These are phyloP conservation scores for Hymenoscyphus linearis DNA, from an alignment of 2,329 filamentous ascomycete genomes.

Conservation along the genomic window DNA sequence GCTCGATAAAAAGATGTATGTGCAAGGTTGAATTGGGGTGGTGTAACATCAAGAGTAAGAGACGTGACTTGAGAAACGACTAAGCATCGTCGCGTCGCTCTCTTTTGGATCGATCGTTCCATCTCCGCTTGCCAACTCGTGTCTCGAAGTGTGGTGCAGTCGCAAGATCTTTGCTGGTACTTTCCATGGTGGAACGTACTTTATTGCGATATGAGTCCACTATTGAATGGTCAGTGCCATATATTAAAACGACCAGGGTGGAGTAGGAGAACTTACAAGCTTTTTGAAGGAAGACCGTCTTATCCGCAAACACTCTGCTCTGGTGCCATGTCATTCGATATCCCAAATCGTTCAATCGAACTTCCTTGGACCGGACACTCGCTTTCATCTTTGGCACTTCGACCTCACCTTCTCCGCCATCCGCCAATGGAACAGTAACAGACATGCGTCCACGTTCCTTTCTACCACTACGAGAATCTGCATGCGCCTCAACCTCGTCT, in stretches of 20 bases:
- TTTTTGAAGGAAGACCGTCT: slow-evolving; percentile 83
- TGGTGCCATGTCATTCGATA: slow-evolving; percentile 97
- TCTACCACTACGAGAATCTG: slow-evolving; percentile 26
- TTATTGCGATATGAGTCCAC: slow-evolving; percentile 95
- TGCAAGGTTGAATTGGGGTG: not conserved
- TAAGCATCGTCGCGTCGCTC: slow-evolving; percentile 20
- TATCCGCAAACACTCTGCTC: slow-evolving; percentile 81
- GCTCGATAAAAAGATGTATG: not conserved
- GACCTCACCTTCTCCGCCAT: slow-evolving; percentile 68
- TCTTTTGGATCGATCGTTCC: slow-evolving; percentile 53
- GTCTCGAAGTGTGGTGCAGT: slow-evolving; percentile 86
- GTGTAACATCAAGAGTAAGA: not conserved
- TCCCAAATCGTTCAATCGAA: slow-evolving; percentile 86
- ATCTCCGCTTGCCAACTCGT: slow-evolving; percentile 75
- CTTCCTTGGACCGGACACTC: slow-evolving; percentile 69
- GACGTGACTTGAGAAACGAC: not conserved
- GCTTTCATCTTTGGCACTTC: slow-evolving; percentile 70
- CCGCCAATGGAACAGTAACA: slow-evolving; percentile 59
- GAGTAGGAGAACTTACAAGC: slow-evolving; percentile 62
- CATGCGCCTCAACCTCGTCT: slow-evolving; percentile 35
- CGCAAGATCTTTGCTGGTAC: slow-evolving; percentile 68
- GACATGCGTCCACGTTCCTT: slow-evolving; percentile 38
- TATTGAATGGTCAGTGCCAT: slow-evolving; percentile 35
- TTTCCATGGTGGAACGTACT: slow-evolving; percentile 76
- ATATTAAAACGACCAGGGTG: too few species aligned